These are phyloP conservation scores for Smithsoniella earleae DNA, from an alignment of 163 green algal genomes.

Conservation along the genomic window DNA sequence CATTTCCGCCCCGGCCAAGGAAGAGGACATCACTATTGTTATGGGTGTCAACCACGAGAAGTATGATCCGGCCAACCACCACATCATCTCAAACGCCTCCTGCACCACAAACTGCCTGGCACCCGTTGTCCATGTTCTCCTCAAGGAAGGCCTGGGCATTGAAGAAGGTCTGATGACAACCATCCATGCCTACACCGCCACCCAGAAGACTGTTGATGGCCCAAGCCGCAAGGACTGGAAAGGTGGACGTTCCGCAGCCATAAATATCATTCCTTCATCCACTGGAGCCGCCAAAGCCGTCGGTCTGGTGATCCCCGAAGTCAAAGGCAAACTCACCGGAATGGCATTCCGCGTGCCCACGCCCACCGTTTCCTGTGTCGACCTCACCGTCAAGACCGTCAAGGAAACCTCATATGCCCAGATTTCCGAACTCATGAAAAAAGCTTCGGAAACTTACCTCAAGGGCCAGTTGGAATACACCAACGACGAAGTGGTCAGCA, in stretches of 20 bases:
- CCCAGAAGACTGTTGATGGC: constrained; percentile 95
- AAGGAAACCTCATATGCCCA: constrained; percentile 99
- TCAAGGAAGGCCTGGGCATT: constrained; percentile 90
- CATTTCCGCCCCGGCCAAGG: constrained; percentile 98
- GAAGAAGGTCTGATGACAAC: constrained; percentile 99
- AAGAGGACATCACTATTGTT: constrained; percentile 96
- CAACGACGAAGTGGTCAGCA: constrained; percentile 89
- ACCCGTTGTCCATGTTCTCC: constrained; percentile 93
- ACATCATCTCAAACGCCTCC: constrained; percentile 96
- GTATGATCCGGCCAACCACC: constrained; percentile 55
- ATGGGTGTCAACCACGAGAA: constrained; percentile 86
- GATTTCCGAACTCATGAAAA: constrained; percentile 90
- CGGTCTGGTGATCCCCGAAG: constrained; percentile 82
- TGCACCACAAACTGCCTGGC: constrained; percentile 99
- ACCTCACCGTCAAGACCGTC: constrained; percentile 92
- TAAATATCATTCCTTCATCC: constrained; percentile 99
- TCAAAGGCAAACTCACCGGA: constrained; percentile 99
- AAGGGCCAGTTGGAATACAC: constrained; percentile 87
- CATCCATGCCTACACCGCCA: constrained; percentile 97
- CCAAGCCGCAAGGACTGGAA: constrained; percentile 95
- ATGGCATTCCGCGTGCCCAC: constrained; percentile 98
- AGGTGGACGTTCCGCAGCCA: constrained; percentile 83
- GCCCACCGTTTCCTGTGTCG: constrained; percentile 95
- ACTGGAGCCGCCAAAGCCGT: constrained; percentile 98
- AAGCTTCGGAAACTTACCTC: constrained; percentile 69